phyloP scores from a whole-genome alignment of 169 alveolate species.

The Sarcocystis neurona region DNA sequence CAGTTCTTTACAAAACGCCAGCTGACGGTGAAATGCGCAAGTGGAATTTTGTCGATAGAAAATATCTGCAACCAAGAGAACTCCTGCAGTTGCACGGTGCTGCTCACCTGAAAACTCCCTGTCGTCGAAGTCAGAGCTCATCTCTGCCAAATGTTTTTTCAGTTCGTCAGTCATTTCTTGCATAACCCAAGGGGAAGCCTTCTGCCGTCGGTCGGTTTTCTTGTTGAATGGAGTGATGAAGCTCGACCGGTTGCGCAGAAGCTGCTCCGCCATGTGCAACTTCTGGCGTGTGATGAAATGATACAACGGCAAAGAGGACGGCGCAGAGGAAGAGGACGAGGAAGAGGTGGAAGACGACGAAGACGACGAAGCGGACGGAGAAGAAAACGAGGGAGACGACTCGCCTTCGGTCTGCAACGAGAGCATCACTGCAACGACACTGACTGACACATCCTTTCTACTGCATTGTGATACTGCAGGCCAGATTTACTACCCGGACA shows the following conservation, averaged over 20 bases:
- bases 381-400: neutral
- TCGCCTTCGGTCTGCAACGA: no score
- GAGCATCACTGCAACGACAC: no score
- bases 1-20: no score
- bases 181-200: conserved; percentile 69
- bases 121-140: conserved; percentile 66
- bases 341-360: neutral
- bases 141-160: conserved; percentile 58
- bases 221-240: conserved; percentile 66
- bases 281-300: conserved; percentile 72
- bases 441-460: no score
- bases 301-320: conserved; percentile 61
- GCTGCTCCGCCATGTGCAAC: conserved; percentile 71
- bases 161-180: conserved; percentile 56
- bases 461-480: no score
- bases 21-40: no score
- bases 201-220: conserved; percentile 60
- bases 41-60: no score
- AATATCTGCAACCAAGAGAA: no score
- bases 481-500: no score
- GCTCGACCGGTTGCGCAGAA: conserved; percentile 68
- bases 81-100: no score
- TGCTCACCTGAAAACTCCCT: conserved; percentile 71
- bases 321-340: neutral
- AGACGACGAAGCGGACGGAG: neutral